Base-by-base conservation (phyloP, 208 protist species). In the Porcisia deanei region DNA sequence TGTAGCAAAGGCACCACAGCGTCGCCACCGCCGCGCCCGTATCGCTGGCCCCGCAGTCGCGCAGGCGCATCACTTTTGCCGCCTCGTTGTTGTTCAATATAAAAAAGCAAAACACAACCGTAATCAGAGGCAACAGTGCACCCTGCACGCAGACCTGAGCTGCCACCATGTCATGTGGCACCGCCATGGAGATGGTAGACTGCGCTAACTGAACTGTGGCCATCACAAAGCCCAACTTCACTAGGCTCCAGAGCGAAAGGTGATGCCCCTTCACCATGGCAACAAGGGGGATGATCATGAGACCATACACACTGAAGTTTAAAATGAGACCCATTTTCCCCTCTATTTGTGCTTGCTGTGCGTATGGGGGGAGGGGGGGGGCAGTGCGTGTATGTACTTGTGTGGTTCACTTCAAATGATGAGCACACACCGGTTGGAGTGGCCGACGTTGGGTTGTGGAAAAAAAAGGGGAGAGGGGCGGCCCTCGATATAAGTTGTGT, bases 261-360 rank as follows among this genome's bases (percentile, higher is more conserved):
- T 82, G 70, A 76, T 96, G 85, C 34, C 89, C 92, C 49, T 81
- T 83, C 20, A 87, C 69, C 63, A 96, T 79, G 41, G 92, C 79
- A 3, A 87, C 79, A 25, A 93, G 65, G 12, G 92, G 92, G 37
- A 94, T 49, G 74, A 96, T 86, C 88, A 94, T 92, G 47, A 95
- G 81, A 53, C 68, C 75, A 73, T 92, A 94, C 14, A 96, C 83
- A 71, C 75, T 94, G 30, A 90, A 79, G 75, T 93, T 94, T 45
- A 63, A 75, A 47, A 96, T 34, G 34, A 94, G 71, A 34, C 84
- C 88, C 92, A 96, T 96, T 64, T 16, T 74, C 12, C 20, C 25
- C 39, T 7, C 30, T 25, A 67, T 45, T 41, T 82, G 45, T 63
- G 52, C 76, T 14, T 79, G n/a, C n/a, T n/a, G 59, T 49, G 49